Base-by-base conservation (phyloP, 2,329 filamentous ascomycete species). In the Ascochyta fabae region DNA sequence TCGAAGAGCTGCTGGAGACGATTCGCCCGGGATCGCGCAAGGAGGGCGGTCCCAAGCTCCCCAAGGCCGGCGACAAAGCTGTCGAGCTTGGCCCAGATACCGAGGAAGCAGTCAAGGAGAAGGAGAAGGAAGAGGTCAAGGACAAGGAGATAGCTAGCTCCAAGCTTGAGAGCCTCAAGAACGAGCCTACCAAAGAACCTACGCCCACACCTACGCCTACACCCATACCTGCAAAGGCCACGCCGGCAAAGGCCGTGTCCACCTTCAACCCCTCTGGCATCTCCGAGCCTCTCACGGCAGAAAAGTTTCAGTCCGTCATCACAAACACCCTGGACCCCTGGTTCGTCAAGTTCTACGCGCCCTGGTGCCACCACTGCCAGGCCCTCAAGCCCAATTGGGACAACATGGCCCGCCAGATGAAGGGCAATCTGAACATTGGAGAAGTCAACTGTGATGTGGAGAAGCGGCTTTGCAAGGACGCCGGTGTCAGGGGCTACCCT, bases 311-410 rank as follows among this genome's bases (percentile, higher is more conserved):
- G 73, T 87, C 85, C 54, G 81, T 89, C 34, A 93, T 99, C 42
- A 96, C 92, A 3, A 90, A 88, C 73, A 92, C 92, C 0, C 86
- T 90, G 61, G 92, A 98, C 60, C 89, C 93, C 6, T 99, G 95
- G 95, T 97, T 99, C 72, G 87, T 99, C 82, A 99, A 99, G 77
- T 98, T 99, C 75, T 98, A 97, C 74, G 93, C 92, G 16, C 96
- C 95, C 6, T 98, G 94, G 95, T 99, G 95, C 75, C 87, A 88
- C 65, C 95, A 99, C 77, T 99, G 96, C 77, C 91, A 96, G 78
- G 91, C 91, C 34, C 87, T 99, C 83, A 91, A 90, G 33, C 90
- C 95, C 3, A 92, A 87, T 61, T 99, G 95, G 95, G 81, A 87
- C 59, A 90, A 94, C 68, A 86, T 99, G 77, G 90, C 90, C 40